These are phyloP conservation scores for Coprinellus micaceus DNA, from an alignment of 768 basidiomycete genomes.

Conservation along the genomic window DNA sequence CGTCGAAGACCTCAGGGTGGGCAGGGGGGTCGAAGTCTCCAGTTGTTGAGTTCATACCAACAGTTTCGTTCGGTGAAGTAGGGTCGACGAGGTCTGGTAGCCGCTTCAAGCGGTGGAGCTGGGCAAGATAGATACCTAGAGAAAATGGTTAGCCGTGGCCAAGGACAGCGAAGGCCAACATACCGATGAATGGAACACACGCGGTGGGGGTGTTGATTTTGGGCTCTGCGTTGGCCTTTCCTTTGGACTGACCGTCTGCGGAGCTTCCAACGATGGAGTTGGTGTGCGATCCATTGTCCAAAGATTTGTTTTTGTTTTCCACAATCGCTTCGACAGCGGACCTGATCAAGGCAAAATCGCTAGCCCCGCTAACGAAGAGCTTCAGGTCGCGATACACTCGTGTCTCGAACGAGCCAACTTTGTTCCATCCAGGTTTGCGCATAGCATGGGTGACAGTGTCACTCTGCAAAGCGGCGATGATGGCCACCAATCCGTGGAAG, in stretches of 20 bases:
- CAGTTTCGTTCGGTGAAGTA: slow-evolving; percentile 66
- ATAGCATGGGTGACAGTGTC: slow-evolving; percentile 68
- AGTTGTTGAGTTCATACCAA: slow-evolving; percentile 59
- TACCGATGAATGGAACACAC: slow-evolving; percentile 84
- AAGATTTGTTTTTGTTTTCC: slow-evolving; percentile 64
- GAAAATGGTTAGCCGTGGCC: slow-evolving; percentile 1
- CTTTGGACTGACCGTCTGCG: slow-evolving; percentile 36
- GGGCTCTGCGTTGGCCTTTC: slow-evolving; percentile 35
- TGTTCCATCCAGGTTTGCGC: slow-evolving; percentile 56
- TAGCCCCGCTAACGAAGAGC: slow-evolving; percentile 54
- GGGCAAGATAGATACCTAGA: slow-evolving; percentile 73
- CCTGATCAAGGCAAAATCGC: slow-evolving; percentile 76
- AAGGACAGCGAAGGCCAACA: slow-evolving; percentile 17
- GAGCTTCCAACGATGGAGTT: slow-evolving; percentile 45
- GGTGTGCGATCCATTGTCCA: slow-evolving; percentile 51
- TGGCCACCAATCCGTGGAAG: slow-evolving; percentile 74
- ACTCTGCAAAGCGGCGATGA: slow-evolving; percentile 71
- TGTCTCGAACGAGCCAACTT: slow-evolving; percentile 65
- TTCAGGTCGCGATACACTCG: slow-evolving; percentile 73
- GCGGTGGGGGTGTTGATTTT: slow-evolving; percentile 42
- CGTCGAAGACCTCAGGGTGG: slow-evolving; percentile 76
- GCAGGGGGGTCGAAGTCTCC: slow-evolving; percentile 65
- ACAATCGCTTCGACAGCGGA: slow-evolving; percentile 58
- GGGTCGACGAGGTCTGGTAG: slow-evolving; percentile 83
- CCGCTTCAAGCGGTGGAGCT: slow-evolving; percentile 58